Conservation (phyloP, 2,329 filamentous ascomycete species). For the Hypoxylon sp. region DNA sequence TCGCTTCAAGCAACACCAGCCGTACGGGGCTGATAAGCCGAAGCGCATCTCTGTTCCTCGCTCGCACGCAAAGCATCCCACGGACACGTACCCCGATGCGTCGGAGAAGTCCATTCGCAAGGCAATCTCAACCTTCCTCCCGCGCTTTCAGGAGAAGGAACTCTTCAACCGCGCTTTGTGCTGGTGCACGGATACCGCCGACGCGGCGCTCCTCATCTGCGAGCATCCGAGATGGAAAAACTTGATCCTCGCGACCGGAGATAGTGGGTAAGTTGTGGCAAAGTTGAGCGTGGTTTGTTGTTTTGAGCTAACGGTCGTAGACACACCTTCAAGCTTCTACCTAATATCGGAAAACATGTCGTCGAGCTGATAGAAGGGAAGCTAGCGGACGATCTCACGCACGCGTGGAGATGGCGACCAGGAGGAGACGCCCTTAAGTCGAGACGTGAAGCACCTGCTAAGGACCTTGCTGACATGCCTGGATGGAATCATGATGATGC, state of each 20-base stretch:
- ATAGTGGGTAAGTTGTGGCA: slow-evolving; percentile 51
- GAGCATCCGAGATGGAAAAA: slow-evolving; percentile 54
- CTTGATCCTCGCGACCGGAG: slow-evolving; percentile 56
- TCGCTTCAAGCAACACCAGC: slow-evolving; percentile 47
- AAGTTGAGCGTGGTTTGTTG: not conserved
- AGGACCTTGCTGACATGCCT: slow-evolving; percentile 56
- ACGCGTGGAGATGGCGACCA: slow-evolving; percentile 56
- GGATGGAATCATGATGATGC: slow-evolving; percentile 50
- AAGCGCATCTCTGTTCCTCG: slow-evolving; percentile 48
- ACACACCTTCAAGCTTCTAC: slow-evolving; percentile 56
- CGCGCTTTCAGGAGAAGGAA: slow-evolving; percentile 42
- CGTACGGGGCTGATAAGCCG: slow-evolving; percentile 44
- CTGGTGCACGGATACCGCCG: slow-evolving; percentile 50
- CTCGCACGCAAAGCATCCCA: slow-evolving; percentile 49
- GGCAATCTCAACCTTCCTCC: slow-evolving; percentile 45
- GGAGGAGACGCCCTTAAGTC: slow-evolving; percentile 56
- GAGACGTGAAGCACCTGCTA: slow-evolving; percentile 50
- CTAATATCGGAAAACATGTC: slow-evolving; percentile 57
- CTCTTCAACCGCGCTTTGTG: slow-evolving; percentile 47
- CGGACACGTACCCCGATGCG: slow-evolving; percentile 49
- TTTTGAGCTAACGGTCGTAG: slow-evolving; percentile 37
- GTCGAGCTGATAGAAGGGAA: slow-evolving; percentile 55
- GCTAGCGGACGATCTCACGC: slow-evolving; percentile 49
- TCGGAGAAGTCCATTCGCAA: slow-evolving; percentile 45
- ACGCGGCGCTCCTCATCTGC: slow-evolving; percentile 47